Conservation (phyloP, 176 grass and related monocot species). For the Oryza glumipatula region DNA sequence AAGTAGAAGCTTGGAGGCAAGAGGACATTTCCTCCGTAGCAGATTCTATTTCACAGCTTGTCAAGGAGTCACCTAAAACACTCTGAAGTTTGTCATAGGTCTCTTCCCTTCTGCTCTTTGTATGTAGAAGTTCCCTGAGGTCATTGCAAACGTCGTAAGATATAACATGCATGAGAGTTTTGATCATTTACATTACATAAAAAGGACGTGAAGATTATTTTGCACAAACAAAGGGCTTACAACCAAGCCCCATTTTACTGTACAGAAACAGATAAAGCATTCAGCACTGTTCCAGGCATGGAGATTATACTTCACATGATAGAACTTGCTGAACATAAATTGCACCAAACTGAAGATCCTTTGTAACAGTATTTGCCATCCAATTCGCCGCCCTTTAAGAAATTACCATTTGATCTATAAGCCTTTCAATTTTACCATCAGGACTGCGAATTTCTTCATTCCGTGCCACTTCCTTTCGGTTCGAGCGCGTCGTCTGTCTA, state of each 20-base stretch:
- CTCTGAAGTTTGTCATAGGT: slow-evolving; percentile 54
- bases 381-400: too few species aligned
- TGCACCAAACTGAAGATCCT: background rate
- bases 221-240: background rate
- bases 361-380: background rate
- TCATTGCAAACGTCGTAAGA: background rate
- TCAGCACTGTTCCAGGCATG: background rate
- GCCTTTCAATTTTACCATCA: too few species aligned
- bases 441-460: too few species aligned
- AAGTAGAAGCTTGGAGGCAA: slow-evolving; percentile 54
- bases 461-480: too few species aligned
- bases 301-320: slow-evolving; percentile 16
- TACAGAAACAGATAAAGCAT: background rate
- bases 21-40: slow-evolving; percentile 50
- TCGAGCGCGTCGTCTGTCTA: too few species aligned
- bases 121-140: slow-evolving; percentile 77
- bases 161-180: background rate
- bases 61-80: slow-evolving; percentile 66
- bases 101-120: slow-evolving; percentile 73
- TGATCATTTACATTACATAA: background rate
- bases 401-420: too few species aligned
- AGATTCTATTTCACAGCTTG: slow-evolving; percentile 64
- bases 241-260: background rate
- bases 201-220: background rate
- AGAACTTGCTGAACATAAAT: background rate